Base-by-base conservation (phyloP, 78 protist genomes). In the Dictyostelium capitatum region DNA sequence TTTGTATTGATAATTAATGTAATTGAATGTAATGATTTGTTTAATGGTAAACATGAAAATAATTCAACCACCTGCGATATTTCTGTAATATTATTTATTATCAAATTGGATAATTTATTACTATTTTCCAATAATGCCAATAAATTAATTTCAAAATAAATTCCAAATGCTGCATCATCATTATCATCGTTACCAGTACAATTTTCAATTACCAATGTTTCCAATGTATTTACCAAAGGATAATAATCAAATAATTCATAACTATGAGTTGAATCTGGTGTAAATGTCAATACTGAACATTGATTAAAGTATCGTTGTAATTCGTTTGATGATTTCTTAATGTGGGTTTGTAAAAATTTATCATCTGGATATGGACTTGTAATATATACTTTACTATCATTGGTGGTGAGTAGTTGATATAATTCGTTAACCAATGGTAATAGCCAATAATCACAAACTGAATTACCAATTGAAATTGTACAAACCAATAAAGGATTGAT, bases 21-120 rank as follows among this genome's bases (percentile, higher is more conserved):
- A 25, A 62, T 62, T 62, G 70, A 62, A 23, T 11, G 23, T 23
- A 62, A 23, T 25, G 70, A 62, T 11, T 23, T n/a, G 28, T 62
- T 62, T 62, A 62, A 62, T 11, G 70, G 70, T 62, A 62, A 62
- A 62, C 70, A 62, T 25, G 70, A 62, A 37, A 62, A 62, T 62
- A 62, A 10, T 62, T 62, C 70, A 25, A 62, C 28, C 0, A 62
- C 37, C 23, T 62, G 70, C 11, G 23, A 62, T 62, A 62, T 11
- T 25, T 62, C 28, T 62, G 70, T 62, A 17, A 62, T 23, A 62
- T 62, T 62, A 25, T n/a, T 23, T 25, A 62, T 62, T 23, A 25
- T 19, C 23, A 62, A 62, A 62, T 62, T 30, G 11, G 70, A 25
- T 23, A 62, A 10, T 7, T 17, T 6, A 11, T 23, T 62, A 25